Conservation (phyloP, 768 basidiomycete genomes). For the Bullera alba region DNA sequence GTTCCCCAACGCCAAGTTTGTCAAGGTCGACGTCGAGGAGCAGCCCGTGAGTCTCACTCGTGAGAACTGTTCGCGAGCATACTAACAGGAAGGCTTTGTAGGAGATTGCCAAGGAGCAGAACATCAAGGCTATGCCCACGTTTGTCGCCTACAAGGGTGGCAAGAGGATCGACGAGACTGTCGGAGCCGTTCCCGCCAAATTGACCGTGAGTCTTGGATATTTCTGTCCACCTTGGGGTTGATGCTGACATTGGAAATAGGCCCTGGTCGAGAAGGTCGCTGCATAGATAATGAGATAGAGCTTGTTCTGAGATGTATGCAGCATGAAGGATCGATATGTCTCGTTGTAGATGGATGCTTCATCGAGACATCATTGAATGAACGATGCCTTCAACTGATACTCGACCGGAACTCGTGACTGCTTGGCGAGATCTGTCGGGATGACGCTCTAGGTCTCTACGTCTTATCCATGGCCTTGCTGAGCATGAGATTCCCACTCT, state of each 20-base stretch:
- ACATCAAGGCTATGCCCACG: slow-evolving; percentile 48
- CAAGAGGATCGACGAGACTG: slow-evolving; percentile 40
- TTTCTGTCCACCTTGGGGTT: neutral
- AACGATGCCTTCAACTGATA: too few relatives aligned
- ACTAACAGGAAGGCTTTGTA: slow-evolving; percentile 6
- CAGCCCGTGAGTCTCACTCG: slow-evolving; percentile 32
- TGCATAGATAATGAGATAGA: slow-evolving; percentile 7
- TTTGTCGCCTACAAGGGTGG: slow-evolving; percentile 47
- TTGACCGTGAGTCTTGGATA: slow-evolving; percentile 30
- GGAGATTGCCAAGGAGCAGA: slow-evolving; percentile 41
- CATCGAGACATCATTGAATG: too few relatives aligned
- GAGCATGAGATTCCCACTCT: too few relatives aligned
- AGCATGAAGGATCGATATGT: too few relatives aligned
- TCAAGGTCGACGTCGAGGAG: slow-evolving; percentile 48
- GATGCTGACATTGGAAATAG: slow-evolving; percentile 3
- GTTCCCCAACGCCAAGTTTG: slow-evolving; percentile 42
- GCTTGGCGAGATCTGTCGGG: too few relatives aligned
- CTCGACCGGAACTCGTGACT: too few relatives aligned
- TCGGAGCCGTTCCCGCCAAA: slow-evolving; percentile 45
- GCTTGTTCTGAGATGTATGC: neutral
- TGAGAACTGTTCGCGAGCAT: too few relatives aligned
- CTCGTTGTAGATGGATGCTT: too few relatives aligned
- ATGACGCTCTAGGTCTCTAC: too few relatives aligned
- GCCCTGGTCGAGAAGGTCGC: slow-evolving; percentile 17
- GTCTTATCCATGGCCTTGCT: too few relatives aligned